phyloP scores from a whole-genome alignment of 2,329 filamentous ascomycete genomes.

The Botrytis pseudocinerea region DNA sequence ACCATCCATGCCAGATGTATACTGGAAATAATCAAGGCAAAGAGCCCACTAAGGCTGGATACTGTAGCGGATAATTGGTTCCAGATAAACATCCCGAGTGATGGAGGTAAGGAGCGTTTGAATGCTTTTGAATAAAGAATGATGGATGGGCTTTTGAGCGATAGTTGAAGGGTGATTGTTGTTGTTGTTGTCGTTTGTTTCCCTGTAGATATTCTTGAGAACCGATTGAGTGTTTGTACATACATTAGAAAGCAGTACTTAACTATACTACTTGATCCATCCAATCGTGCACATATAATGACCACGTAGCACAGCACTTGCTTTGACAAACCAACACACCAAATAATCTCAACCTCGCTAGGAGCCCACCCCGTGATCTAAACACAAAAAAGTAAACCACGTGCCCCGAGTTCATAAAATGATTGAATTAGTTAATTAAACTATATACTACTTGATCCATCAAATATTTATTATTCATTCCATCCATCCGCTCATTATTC shows the following conservation, averaged over 20 bases:
- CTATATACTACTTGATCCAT: background rate
- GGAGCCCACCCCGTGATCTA: background rate
- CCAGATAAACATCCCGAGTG: background rate
- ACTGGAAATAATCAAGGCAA: background rate
- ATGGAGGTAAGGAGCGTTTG: background rate
- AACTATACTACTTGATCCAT: background rate
- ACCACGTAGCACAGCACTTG: background rate
- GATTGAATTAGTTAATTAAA: background rate
- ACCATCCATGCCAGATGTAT: constrained; percentile 1
- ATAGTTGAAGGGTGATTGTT: background rate
- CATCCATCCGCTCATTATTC: background rate
- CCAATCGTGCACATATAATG: background rate
- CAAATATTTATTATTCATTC: background rate
- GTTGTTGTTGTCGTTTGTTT: background rate
- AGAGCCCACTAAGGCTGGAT: background rate
- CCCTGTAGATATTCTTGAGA: background rate
- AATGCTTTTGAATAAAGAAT: too few species aligned
- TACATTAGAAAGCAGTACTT: background rate
- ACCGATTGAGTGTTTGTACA: background rate
- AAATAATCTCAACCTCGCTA: background rate
- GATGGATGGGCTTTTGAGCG: background rate
- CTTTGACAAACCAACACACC: background rate
- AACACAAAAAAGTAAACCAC: too few species aligned
- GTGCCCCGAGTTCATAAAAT: background rate
- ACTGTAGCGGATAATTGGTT: background rate